A percentile compares a stretch with the other conserved stretches of the same genome.
Evolutionary conservation across 2,329 filamentous ascomycete species (phyloP).

Genomic region (Monosporascus sp.): DNA sequence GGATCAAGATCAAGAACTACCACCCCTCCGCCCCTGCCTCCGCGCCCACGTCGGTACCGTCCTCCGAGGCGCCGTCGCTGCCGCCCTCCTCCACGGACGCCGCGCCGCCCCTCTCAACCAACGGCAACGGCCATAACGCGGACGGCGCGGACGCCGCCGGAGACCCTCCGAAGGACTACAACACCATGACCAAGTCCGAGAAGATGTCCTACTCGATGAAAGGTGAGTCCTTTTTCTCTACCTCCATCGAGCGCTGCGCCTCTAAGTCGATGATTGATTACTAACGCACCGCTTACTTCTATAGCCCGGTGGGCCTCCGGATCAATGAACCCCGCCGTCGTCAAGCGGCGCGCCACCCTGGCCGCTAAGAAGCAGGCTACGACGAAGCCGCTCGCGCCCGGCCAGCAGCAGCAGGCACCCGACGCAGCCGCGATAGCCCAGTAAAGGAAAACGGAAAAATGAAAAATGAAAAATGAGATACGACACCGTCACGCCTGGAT

Average conservation of each 20-base stretch:
- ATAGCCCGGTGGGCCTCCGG: constrained; percentile 55
- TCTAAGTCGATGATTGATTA: neutral
- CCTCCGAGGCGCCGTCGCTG: constrained; percentile 14
- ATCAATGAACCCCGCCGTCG: constrained; percentile 55
- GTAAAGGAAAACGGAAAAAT: neutral
- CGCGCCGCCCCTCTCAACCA: constrained; percentile 2
- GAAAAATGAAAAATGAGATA: neutral
- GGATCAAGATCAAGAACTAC: constrained; percentile 31
- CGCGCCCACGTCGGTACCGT: constrained; percentile 6
- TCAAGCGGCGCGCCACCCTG: constrained; percentile 55
- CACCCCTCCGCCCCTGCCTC: constrained; percentile 8
- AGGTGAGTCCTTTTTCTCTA: constrained; percentile 35
- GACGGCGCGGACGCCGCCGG: constrained; percentile 16
- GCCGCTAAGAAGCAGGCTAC: constrained; percentile 52
- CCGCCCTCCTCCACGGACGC: constrained; percentile 7
- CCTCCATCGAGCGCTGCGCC: too few species aligned
- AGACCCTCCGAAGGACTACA: constrained; percentile 47
- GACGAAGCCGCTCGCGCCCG: constrained; percentile 9
- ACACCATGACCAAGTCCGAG: constrained; percentile 58
- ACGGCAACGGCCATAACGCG: constrained; percentile 3
- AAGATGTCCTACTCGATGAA: constrained; percentile 64
- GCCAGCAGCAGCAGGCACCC: neutral
- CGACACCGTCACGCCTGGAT: too few species aligned
- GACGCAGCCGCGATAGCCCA: neutral
- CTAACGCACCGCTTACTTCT: constrained; percentile 19